Base-by-base conservation (phyloP, 306 rosid species). In the Erythrophleum fordii region DNA sequence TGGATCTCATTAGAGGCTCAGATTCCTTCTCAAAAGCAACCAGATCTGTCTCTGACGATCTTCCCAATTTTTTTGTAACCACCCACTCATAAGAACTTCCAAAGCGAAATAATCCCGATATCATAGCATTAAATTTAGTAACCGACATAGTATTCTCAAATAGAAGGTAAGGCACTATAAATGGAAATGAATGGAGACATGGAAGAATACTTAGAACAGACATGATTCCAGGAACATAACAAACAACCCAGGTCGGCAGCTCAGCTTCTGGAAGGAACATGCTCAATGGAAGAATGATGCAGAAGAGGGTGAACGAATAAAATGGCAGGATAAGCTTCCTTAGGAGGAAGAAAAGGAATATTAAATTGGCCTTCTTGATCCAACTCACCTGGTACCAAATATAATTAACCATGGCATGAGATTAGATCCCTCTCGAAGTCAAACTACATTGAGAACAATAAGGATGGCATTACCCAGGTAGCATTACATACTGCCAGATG, bases 231-330 rank as follows among this genome's bases (percentile, higher is more conserved):
- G 99, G 99, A 84, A 95, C 84, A 82, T 95, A 95, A 78, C 98
- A 93, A 71, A 95, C 99, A 59, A 95, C 99, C 98, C 97, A 91
- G 29, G 93, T 89, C 5, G 99, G 99, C 58, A 93, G 92, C 81
- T 91, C 93, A 81, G 99, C 98, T 89, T 95, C 99, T 20, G 99
- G 99, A 72, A 95, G 94, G 83, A 95, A 95, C 99, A 95, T 95
- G 86, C 97, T 93, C 83, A 95, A 56, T 11, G 99, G 99, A 81
- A 95, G 99, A 88, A 95, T 95, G 89, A 95, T 90, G 88, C 99
- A 95, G 78, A 95, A 95, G 78, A 95, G 91, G 75, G 98, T 95
- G 88, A 95, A 95, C 2, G 99, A 95, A 88, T 95, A 95, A 80
- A 95, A 95, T 61, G 99, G 98, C 79, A 95, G 94, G 81, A 95